Percentiles rank a stretch among this genome's conserved stretches.
These are phyloP conservation scores for Pharus latifolius DNA, from an alignment of 176 grass and related monocot species.

Conservation along the genomic window DNA sequence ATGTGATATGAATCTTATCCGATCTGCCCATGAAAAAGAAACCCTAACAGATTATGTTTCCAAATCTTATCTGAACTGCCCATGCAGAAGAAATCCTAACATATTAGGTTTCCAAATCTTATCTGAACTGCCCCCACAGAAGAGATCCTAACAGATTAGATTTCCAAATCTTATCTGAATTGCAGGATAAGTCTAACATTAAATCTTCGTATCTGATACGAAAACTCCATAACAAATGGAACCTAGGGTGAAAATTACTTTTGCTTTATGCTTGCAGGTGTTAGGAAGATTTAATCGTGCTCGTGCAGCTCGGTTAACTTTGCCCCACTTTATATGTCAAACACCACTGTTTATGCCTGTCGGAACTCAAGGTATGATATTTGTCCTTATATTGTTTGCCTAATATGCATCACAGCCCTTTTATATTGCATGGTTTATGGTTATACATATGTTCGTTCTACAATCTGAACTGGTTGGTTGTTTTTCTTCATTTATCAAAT, in stretches of 20 bases:
- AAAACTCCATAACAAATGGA: too few species aligned
- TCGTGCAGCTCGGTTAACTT: conserved; percentile 69
- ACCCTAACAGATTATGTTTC: too few species aligned
- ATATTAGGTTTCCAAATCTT: too few species aligned
- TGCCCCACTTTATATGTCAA: conserved; percentile 89
- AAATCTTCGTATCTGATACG: too few species aligned
- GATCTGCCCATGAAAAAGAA: too few species aligned
- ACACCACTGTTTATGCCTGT: conserved; percentile 98
- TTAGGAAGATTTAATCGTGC: conserved; percentile 90
- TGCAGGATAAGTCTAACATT: too few species aligned
- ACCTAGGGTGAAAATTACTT: neutral
- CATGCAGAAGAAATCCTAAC: too few species aligned
- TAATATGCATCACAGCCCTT: neutral
- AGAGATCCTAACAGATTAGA: too few species aligned
- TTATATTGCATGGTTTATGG: neutral
- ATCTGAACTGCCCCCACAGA: too few species aligned
- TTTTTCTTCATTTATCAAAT: neutral
- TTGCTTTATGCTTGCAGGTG: conserved; percentile 47
- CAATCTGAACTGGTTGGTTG: conserved; percentile 1
- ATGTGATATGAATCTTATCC: too few species aligned
- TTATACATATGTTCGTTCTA: neutral
- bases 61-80: too few species aligned
- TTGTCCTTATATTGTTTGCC: neutral
- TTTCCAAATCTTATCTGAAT: too few species aligned
- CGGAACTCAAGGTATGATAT: conserved; percentile 76